Evolutionary conservation across 148 eudicot species (phyloP), one percentile per base, ranked within the genome.

Genomic region (Amaranthus palmeri): DNA sequence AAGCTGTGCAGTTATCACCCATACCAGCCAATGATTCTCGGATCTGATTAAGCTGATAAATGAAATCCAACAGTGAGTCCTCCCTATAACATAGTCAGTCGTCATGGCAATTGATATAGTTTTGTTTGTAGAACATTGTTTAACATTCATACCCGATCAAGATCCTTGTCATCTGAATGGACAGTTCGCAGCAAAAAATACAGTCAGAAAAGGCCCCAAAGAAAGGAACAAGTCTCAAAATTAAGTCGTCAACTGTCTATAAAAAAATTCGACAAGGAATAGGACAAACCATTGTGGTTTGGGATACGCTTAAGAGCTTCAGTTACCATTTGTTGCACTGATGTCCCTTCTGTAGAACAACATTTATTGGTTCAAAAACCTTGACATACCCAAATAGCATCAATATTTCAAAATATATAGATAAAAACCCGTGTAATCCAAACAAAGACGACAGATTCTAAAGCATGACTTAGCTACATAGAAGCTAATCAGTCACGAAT

Each of bases 1-100:
- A 95, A 73, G 99, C 97, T 8, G 97, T 92, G 83, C 92, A 91
- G 81, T 89, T 90, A 76, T 86, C 90, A 66, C 99, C 99, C 99
- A 95, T 95, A 25, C 89, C 74, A 76, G 96, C 96, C 75, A 95
- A 84, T 67, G 97, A 95, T 53, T 95, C 89, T 51, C 99, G 92
- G 72, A 95, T 95, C 86, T 86, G 97, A 81, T 95, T 95, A 53
- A 95, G 88, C 98, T 93, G 88, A 70, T 47, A 69, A 40, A 78
- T 1, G 59, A 54, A 54, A 64, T 11, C 18, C 56, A 55, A 45
- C 36, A 69, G 63, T 15, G n/a, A 59, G 52, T 65, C 69, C 54
- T 73, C 15, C 45, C 58, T 56, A 51, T 60, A 57, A 47, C 52
- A 49, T 45, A 57, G 54, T 43, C 72, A 71, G 8, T 50, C 67